A percentile compares a stretch with the other conserved stretches of the same genome.
Evolutionary conservation across 169 alveolate species (phyloP).

Genomic region (Cryptosporidium meleagridis): DNA sequence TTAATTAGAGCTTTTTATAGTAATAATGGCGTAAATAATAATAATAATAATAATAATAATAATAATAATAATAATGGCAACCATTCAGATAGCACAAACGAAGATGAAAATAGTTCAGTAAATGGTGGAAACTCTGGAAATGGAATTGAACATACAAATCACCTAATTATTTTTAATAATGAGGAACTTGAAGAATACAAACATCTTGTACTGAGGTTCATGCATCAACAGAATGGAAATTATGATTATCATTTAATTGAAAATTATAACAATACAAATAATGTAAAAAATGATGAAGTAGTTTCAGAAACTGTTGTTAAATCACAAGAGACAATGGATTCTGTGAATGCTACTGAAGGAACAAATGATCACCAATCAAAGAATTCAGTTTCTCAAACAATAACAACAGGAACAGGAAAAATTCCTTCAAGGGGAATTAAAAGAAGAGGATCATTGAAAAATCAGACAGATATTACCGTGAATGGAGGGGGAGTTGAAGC

Average conservation of each 20-base stretch:
- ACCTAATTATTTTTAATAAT: slow-evolving; percentile 23
- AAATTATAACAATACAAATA: not conserved
- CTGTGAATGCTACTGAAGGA: not conserved
- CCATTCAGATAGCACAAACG: slow-evolving; percentile 46
- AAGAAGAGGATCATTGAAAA: slow-evolving; percentile 42
- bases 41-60: slow-evolving; percentile 29
- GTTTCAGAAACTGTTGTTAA: not conserved
- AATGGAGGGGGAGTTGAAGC: not conserved
- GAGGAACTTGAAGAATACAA: slow-evolving; percentile 62
- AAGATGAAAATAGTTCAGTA: slow-evolving; percentile 13
- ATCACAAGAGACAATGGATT: not conserved
- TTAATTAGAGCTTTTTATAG: slow-evolving; percentile 9
- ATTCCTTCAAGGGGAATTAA: slow-evolving; percentile 46
- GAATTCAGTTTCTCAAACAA: not conserved
- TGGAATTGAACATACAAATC: not conserved
- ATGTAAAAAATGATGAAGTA: not conserved
- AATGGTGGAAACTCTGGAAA: slow-evolving; percentile 10
- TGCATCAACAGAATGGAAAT: slow-evolving; percentile 71
- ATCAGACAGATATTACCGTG: not conserved
- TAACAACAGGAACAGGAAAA: not conserved
- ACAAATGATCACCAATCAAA: not conserved
- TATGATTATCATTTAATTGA: slow-evolving; percentile 3
- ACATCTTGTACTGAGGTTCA: slow-evolving; percentile 43
- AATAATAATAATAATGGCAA: slow-evolving; percentile 4
- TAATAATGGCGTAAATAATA: not conserved